A percentile compares a stretch with the other conserved stretches of the same genome.
Evolutionary conservation across 1,284 basidiomycete species (phyloP).

Genomic region (Fomitopsis palustris): DNA sequence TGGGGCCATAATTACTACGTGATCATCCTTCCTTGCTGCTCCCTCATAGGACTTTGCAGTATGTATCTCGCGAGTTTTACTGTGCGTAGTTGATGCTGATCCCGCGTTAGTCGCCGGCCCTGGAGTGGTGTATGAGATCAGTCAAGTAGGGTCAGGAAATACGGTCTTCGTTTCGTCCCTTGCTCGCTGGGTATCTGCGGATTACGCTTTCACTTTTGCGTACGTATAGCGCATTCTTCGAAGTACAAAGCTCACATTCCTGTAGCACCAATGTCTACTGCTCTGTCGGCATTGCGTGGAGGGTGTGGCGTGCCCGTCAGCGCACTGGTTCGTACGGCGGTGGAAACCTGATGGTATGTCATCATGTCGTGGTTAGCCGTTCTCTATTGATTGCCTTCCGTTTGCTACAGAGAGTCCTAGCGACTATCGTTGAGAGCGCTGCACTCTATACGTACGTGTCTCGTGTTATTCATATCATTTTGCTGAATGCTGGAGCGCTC

Average conservation of each 20-base stretch:
- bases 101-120: not conserved
- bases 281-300: not conserved
- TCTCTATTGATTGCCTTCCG: too few species aligned
- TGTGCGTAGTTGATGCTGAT: not conserved
- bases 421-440: conserved; percentile 1
- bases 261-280: not conserved
- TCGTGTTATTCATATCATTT: not conserved
- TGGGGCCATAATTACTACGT: conserved; percentile 7
- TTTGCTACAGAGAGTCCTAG: not conserved
- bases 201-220: not conserved
- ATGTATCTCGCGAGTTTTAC: not conserved
- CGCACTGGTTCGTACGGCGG: not conserved
- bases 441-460: not conserved
- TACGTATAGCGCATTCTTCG: not conserved
- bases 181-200: not conserved
- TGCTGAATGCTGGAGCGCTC: not conserved
- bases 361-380: not conserved
- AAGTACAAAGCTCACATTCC: not conserved
- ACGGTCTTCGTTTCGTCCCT: not conserved
- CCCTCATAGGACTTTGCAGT: conserved; percentile 3
- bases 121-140: conserved; percentile 1
- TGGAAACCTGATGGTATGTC: not conserved
- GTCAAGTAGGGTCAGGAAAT: not conserved
- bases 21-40: not conserved
- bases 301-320: not conserved